These are phyloP conservation scores for Hypomyces perniciosus DNA, from an alignment of 2,329 filamentous ascomycete genomes.

Conservation along the genomic window DNA sequence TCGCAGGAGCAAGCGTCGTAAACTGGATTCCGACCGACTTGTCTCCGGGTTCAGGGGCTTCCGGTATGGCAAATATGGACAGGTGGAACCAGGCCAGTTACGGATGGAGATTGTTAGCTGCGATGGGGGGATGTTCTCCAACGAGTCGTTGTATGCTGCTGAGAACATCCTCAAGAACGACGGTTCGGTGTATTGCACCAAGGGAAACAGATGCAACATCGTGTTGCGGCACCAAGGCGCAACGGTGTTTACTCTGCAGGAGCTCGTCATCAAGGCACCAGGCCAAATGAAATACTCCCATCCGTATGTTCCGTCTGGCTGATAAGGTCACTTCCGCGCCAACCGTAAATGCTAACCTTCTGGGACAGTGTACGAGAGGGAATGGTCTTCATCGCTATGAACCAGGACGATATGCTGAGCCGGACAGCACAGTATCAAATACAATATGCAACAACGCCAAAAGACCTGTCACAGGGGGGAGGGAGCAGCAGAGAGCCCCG, in stretches of 20 bases:
- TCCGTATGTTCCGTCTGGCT: conserved; percentile 56
- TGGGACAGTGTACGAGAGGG: conserved; percentile 72
- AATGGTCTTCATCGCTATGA: conserved; percentile 87
- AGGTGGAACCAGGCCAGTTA: conserved; percentile 75
- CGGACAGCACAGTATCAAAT: conserved; percentile 72
- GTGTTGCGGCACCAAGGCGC: conserved; percentile 75
- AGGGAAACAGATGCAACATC: conserved; percentile 81
- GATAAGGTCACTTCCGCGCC: not conserved
- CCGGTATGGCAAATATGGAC: conserved; percentile 79
- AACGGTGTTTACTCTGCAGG: conserved; percentile 75
- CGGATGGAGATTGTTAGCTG: conserved; percentile 86
- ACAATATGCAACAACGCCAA: conserved; percentile 45
- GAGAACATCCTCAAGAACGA: conserved; percentile 84
- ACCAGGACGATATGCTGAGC: conserved; percentile 65
- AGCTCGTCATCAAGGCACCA: conserved; percentile 82
- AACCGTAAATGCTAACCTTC: conserved; percentile 21
- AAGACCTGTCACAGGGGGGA: conserved; percentile 13
- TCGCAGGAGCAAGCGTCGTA: conserved; percentile 61
- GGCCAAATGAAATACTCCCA: conserved; percentile 69
- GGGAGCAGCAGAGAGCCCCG: conserved; percentile 20
- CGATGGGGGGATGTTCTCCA: conserved; percentile 69
- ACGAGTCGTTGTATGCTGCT: conserved; percentile 58
- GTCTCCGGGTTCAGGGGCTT: conserved; percentile 50
- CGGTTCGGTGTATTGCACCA: conserved; percentile 81
- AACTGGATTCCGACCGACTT: conserved; percentile 58